Base-by-base conservation (phyloP, 2,329 filamentous ascomycete genomes). In the Apiospora koreana region DNA sequence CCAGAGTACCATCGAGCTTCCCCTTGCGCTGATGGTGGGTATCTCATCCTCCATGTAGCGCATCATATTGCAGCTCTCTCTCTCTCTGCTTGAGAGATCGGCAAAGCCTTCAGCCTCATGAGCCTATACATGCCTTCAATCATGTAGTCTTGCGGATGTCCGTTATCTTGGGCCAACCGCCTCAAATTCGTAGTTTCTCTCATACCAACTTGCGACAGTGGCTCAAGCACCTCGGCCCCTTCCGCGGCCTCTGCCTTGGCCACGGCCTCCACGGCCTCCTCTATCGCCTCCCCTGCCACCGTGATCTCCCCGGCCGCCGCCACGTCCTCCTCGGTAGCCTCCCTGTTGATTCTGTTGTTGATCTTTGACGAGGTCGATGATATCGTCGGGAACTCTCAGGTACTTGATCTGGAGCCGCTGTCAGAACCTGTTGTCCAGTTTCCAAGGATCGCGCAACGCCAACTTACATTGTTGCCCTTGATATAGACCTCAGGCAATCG, bases 401-500 rank as follows among this genome's bases (percentile, higher is more conserved):
- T 97, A 99, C 86, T 99, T 99, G 85, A 99, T 99, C 96, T 98
- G 79, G 50, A 31, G 35, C 46, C n/a, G 16, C 68, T 72, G 69
- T 80, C 58, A 79, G 77, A 67, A 69, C 14, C n/a, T 12, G n/a
- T 9, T n/a, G 9, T 25, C 1, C 21, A 9, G 42, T 31, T 43
- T 16, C 10, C 1, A 41, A 9, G 18, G 5, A 25, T 43, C 1
- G 50, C 1, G 35, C 23, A 14, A 31, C 48, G 16, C 14, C 16
- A n/a, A 85, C 92, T 72, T 83, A 98, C 95, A 80, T 98, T 99
- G 83, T 98, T 99, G 72, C 96, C 96, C 80, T 97, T 93, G 68
- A 99, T 93, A 79, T 99, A 99, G 71, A 95, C 94, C 81, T 99
- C 97, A 45, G 94, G 92, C 82, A 99, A 85, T 79, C 94, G 89